Evolutionary conservation across 495 filamentous ascomycete genomes (phyloP), one percentile per base, ranked within the genome.

Genomic region (Cercophora scortea): DNA sequence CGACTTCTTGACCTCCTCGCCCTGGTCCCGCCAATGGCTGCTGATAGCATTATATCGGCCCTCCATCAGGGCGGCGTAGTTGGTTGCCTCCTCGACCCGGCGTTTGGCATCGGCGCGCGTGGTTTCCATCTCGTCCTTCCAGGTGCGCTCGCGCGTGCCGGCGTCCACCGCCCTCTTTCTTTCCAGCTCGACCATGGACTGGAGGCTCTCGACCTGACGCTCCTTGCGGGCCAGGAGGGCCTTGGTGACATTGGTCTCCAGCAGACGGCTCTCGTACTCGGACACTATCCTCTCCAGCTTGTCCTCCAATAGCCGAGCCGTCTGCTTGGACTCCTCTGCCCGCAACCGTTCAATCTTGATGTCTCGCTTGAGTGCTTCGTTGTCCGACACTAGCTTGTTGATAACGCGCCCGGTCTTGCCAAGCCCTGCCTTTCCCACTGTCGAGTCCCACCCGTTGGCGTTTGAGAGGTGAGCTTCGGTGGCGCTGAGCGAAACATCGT

Each of bases 331-430:
- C 49, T 91, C 89, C 50, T 92, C 87, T 33, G 85, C 77, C 15
- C 80, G 79, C 15, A 86, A 75, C 33, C 79, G 80, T 63, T 90
- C 85, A 18, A 91, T 75, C 51, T 84, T 79, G 49, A 90, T 79
- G 55, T 95, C 90, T 40, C 90, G 83, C 52, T 83, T 88, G 43
- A 94, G 71, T 32, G 84, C 80, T 47, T 95, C 91, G 59, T 92
- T 93, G 57, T 96, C 91, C 36, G 85, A 87, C 70, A 93, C 89
- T 35, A 96, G 66, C 50, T 82, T 81, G 64, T 95, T 90, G 60
- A 96, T 95, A 12, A 96, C 90, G 12, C 90, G 81, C n/a, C 90
- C 90, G 2, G 87, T 93, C 71, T 95, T 95, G 51, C 90, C 90
- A 0, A 87, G 80, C 9, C 82, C 83, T 32, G 89, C 89, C 49